These are phyloP conservation scores for Bromus sterilis DNA, from an alignment of 176 grass and related monocot genomes.

Conservation along the genomic window DNA sequence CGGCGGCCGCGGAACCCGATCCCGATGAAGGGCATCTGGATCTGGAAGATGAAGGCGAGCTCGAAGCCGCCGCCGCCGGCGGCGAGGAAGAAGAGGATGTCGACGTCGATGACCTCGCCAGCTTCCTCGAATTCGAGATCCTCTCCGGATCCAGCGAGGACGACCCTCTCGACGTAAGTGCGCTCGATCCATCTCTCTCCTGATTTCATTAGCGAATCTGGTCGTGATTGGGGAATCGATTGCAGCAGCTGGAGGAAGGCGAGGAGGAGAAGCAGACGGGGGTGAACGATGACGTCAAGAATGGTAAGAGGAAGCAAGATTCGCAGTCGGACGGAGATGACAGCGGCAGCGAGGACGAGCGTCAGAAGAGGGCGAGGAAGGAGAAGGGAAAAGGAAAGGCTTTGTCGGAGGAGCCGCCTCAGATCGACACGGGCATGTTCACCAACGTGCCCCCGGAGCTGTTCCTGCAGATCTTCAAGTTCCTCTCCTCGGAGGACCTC, in stretches of 20 bases:
- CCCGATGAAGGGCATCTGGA: neutral
- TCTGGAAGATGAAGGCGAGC: neutral
- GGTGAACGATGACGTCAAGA: neutral
- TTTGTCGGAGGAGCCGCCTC: neutral
- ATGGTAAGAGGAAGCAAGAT: conserved; percentile 26
- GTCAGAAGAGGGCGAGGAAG: conserved; percentile 34
- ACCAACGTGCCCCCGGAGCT: conserved; percentile 62
- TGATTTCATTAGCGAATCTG: neutral
- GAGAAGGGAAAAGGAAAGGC: conserved; percentile 33
- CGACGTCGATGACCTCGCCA: conserved; percentile 66
- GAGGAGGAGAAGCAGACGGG: neutral
- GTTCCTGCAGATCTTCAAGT: conserved; percentile 84
- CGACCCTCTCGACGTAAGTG: conserved; percentile 17
- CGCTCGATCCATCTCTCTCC: neutral
- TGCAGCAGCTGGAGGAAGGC: neutral
- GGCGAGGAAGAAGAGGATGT: conserved; percentile 31
- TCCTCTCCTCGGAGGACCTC: conserved; percentile 94
- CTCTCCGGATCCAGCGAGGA: conserved; percentile 47
- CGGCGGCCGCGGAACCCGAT: neutral
- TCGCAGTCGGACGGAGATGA: neutral
- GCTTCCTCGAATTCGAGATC: conserved; percentile 86
- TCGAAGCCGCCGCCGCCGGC: neutral
- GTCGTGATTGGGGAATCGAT: neutral
- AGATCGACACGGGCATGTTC: conserved; percentile 65
- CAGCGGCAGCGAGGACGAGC: conserved; percentile 16